Percentiles rank a stretch among this genome's conserved stretches.
These are phyloP conservation scores for Penicillium sp. DNA, from an alignment of 2,329 filamentous ascomycete species.

Conservation along the genomic window DNA sequence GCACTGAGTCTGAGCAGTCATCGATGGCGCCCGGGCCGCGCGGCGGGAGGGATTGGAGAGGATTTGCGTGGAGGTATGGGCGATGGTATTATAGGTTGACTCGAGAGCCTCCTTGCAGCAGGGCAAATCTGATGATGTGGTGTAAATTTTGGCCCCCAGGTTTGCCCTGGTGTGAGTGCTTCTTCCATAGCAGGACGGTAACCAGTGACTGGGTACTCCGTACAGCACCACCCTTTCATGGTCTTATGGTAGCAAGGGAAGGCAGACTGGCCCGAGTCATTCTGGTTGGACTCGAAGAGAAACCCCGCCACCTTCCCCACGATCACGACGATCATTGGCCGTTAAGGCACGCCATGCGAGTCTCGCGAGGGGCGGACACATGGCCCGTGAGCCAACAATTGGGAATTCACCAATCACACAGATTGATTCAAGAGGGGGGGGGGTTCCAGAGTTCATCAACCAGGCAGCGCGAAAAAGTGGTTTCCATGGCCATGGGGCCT, in stretches of 20 bases:
- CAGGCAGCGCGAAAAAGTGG: constrained; percentile 1
- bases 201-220: not conserved
- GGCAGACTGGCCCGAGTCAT: not conserved
- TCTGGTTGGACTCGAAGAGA: constrained; percentile 13
- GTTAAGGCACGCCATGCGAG: constrained; percentile 19
- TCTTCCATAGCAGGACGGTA: not conserved
- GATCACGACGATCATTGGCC: constrained; percentile 18
- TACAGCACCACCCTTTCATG: no score
- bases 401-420: constrained; percentile 16
- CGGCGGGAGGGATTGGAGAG: not conserved
- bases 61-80: not conserved
- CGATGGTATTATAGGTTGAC: not conserved
- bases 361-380: constrained; percentile 28
- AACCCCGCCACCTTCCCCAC: constrained; percentile 27
- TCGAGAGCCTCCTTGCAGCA: not conserved
- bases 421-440: constrained; percentile 4
- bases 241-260: no score
- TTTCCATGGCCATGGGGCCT: constrained; percentile 19
- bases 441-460: not conserved
- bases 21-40: not conserved
- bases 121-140: not conserved
- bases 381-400: constrained; percentile 22
- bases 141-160: not conserved
- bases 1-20: not conserved
- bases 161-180: not conserved